Conservation (phyloP, 1,284 basidiomycete genomes). For the Ceratorhiza oryzae-sativae region DNA sequence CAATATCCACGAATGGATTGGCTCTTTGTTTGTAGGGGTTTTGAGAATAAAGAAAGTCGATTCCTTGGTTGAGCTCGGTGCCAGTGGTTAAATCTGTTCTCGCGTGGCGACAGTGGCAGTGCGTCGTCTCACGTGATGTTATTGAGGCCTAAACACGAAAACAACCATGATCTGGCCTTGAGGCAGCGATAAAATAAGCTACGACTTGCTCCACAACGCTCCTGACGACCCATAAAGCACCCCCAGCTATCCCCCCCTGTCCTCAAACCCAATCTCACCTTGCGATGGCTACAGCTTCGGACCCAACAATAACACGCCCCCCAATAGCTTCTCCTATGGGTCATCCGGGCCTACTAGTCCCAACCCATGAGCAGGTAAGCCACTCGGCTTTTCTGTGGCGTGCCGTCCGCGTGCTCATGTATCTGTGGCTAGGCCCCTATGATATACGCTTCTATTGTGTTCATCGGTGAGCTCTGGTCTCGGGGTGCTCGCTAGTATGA, state of each 20-base stretch:
- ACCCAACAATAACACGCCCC: slow-evolving; percentile 32
- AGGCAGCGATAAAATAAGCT: slow-evolving; percentile 29
- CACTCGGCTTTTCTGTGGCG: neutral
- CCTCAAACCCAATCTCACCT: neutral
- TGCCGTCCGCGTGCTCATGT: slow-evolving; percentile 38
- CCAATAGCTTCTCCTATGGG: slow-evolving; percentile 29
- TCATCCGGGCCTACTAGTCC: slow-evolving; percentile 3
- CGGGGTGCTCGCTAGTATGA: slow-evolving; percentile 10
- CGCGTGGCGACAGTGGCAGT: slow-evolving; percentile 16
- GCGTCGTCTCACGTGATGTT: slow-evolving; percentile 23
- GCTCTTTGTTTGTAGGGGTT: slow-evolving; percentile 38
- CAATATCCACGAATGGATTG: slow-evolving; percentile 6
- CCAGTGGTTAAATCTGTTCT: neutral
- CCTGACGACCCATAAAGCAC: slow-evolving; percentile 30
- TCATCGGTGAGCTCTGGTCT: slow-evolving; percentile 52
- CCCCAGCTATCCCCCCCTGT: no score
- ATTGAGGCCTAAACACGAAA: neutral
- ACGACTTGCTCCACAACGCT: slow-evolving; percentile 21
- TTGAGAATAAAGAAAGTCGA: slow-evolving; percentile 4
- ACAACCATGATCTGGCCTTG: slow-evolving; percentile 22
- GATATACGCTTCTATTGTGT: slow-evolving; percentile 59
- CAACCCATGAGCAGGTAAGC: slow-evolving; percentile 39
- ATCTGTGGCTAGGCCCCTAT: slow-evolving; percentile 32
- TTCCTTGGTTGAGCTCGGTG: neutral
- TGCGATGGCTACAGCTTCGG: slow-evolving; percentile 2